Conservation (phyloP, 2,329 filamentous ascomycete species). For the Cadophora sp. region DNA sequence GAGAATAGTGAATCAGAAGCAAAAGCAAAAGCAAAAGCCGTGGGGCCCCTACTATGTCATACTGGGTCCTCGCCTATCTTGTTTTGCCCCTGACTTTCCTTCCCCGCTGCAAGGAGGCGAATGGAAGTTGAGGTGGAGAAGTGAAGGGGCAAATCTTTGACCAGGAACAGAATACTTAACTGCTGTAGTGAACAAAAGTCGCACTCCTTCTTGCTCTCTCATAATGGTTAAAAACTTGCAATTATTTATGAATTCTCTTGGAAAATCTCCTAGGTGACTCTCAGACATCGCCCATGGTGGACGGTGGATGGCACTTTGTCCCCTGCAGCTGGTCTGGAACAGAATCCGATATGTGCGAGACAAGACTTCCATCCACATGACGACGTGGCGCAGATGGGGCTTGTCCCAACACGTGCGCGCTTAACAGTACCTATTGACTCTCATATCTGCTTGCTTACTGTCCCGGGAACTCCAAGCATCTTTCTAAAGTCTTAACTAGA, state of each 20-base stretch:
- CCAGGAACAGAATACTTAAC: too few species aligned
- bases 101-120: slow-evolving; percentile 1
- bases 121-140: too few species aligned
- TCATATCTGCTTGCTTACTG: too few species aligned
- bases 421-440: too few species aligned
- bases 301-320: neutral
- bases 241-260: too few species aligned
- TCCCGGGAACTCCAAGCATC: too few species aligned
- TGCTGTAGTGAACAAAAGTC: too few species aligned
- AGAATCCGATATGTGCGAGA: neutral
- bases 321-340: neutral
- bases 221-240: too few species aligned
- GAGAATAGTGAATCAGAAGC: neutral
- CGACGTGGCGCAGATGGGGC: neutral
- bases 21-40: neutral
- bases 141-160: too few species aligned
- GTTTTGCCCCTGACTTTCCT: neutral
- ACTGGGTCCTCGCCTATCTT: neutral
- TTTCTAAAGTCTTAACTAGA: neutral
- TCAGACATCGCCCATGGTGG: too few species aligned
- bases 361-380: neutral
- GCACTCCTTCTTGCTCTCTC: too few species aligned
- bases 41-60: neutral
- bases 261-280: too few species aligned
- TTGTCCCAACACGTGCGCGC: neutral